A percentile compares a stretch with the other conserved stretches of the same genome.
phyloP scores from a whole-genome alignment of 1,284 basidiomycete genomes.

The Trametes pubescens region DNA sequence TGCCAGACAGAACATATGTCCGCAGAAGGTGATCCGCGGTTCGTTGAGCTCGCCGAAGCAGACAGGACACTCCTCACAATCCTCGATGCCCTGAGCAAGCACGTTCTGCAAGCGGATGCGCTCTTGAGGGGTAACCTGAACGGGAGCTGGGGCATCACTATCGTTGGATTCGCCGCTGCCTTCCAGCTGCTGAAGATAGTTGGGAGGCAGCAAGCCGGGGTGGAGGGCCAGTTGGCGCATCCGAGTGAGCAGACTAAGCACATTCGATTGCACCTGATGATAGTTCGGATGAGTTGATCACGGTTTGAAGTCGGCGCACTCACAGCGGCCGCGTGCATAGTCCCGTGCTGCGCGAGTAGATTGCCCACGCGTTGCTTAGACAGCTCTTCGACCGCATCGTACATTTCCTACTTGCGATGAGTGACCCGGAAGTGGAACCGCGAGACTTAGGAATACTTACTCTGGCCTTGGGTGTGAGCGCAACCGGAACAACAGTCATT shows the following conservation, averaged over 20 bases:
- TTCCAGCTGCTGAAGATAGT: constrained; percentile 78
- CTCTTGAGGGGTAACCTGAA: constrained; percentile 57
- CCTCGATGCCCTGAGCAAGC: constrained; percentile 77
- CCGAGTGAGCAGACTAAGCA: constrained; percentile 85
- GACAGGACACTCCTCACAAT: constrained; percentile 86
- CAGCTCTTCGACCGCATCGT: constrained; percentile 76
- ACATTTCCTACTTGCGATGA: constrained; percentile 58
- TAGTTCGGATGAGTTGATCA: background rate
- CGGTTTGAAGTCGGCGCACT: constrained; percentile 12
- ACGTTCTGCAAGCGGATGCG: constrained; percentile 66
- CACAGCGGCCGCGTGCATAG: constrained; percentile 50
- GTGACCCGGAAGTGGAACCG: background rate
- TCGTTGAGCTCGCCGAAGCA: constrained; percentile 74
- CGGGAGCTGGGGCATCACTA: constrained; percentile 33
- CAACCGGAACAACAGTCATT: constrained; percentile 75
- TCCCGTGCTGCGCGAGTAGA: constrained; percentile 54
- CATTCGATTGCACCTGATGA: constrained; percentile 69
- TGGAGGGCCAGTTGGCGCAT: constrained; percentile 88
- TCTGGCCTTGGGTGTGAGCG: constrained; percentile 71
- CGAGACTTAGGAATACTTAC: constrained; percentile 46
- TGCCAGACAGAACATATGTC: constrained; percentile 78
- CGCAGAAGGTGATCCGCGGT: constrained; percentile 82
- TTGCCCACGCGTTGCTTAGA: constrained; percentile 70
- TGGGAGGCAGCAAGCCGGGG: constrained; percentile 76
- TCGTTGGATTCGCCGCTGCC: constrained; percentile 44